phyloP scores from a whole-genome alignment of 345 rosid genomes.

The Cochlearia excelsa region DNA sequence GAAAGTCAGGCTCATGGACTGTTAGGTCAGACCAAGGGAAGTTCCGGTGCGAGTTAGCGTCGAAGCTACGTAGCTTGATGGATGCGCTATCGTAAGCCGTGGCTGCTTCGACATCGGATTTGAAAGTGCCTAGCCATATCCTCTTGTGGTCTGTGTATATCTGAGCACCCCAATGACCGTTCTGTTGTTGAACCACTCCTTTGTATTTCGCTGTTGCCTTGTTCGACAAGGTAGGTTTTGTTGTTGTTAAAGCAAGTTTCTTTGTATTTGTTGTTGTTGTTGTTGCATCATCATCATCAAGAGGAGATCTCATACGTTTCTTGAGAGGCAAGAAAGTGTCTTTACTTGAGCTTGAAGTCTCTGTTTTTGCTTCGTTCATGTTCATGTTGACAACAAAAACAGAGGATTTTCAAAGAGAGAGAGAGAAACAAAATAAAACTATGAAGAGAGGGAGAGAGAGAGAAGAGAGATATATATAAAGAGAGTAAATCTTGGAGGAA shows the following conservation, averaged over 20 bases:
- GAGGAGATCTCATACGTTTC: too few species aligned
- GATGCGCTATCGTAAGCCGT: constrained; percentile 59
- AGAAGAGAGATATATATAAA: too few species aligned
- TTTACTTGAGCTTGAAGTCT: too few species aligned
- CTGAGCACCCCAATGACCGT: constrained; percentile 51
- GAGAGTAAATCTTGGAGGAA: too few species aligned
- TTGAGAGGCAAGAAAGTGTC: too few species aligned
- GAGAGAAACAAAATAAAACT: too few species aligned
- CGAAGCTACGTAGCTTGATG: constrained; percentile 39
- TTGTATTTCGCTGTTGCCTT: constrained; percentile 25
- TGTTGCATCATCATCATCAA: too few species aligned
- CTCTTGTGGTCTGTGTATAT: constrained; percentile 31
- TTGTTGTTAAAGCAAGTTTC: background rate
- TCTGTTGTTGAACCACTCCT: constrained; percentile 53
- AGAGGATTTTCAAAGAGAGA: too few species aligned
- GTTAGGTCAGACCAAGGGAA: constrained; percentile 48
- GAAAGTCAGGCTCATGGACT: constrained; percentile 47
- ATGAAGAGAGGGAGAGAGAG: too few species aligned
- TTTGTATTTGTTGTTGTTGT: too few species aligned
- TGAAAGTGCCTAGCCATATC: constrained; percentile 76
- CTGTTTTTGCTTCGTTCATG: too few species aligned
- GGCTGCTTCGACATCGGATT: constrained; percentile 51
- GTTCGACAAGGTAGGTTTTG: constrained; percentile 6
- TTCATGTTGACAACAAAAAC: too few species aligned
- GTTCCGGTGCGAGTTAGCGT: constrained; percentile 49